These are phyloP conservation scores for Lactarius tabidus DNA, from an alignment of 768 basidiomycete genomes.

Conservation along the genomic window DNA sequence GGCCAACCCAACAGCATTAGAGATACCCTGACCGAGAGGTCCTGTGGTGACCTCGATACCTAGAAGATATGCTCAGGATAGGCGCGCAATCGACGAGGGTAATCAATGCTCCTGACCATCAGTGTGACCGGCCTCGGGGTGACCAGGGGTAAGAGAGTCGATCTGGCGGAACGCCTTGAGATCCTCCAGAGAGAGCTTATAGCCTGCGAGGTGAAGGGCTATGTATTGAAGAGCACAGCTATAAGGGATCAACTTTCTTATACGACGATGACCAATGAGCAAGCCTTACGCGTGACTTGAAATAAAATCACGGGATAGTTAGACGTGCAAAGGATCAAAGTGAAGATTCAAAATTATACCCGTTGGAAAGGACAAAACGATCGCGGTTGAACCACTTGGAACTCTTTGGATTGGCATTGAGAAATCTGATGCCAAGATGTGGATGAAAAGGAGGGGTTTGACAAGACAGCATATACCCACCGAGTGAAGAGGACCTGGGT, in stretches of 20 bases:
- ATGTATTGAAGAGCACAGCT: slow-evolving; percentile 95
- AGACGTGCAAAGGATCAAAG: background rate
- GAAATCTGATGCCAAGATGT: slow-evolving; percentile 48
- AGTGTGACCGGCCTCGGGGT: slow-evolving; percentile 77
- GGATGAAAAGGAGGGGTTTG: slow-evolving; percentile 7
- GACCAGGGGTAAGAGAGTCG: slow-evolving; percentile 87
- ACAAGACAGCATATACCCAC: slow-evolving; percentile 46
- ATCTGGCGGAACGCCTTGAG: slow-evolving; percentile 91
- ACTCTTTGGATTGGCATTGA: slow-evolving; percentile 85
- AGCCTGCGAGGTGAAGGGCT: slow-evolving; percentile 86
- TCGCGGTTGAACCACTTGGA: slow-evolving; percentile 96
- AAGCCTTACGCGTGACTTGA: slow-evolving; percentile 68
- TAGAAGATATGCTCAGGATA: slow-evolving; percentile 29
- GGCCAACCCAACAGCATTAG: slow-evolving; percentile 90
- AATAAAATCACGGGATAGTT: slow-evolving; percentile 19
- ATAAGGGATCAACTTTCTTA: background rate
- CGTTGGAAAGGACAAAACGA: slow-evolving; percentile 95
- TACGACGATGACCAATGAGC: background rate
- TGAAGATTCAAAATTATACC: slow-evolving; percentile 52
- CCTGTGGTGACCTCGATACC: slow-evolving; percentile 92
- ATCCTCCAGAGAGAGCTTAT: slow-evolving; percentile 89
- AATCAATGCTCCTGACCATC: slow-evolving; percentile 40
- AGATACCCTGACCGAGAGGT: slow-evolving; percentile 92
- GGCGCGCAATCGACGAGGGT: slow-evolving; percentile 5
- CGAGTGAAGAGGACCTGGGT: slow-evolving; percentile 77